Evolutionary conservation across 2,329 filamentous ascomycete species (phyloP).

Genomic region (Microcyclospora tardicrescens): DNA sequence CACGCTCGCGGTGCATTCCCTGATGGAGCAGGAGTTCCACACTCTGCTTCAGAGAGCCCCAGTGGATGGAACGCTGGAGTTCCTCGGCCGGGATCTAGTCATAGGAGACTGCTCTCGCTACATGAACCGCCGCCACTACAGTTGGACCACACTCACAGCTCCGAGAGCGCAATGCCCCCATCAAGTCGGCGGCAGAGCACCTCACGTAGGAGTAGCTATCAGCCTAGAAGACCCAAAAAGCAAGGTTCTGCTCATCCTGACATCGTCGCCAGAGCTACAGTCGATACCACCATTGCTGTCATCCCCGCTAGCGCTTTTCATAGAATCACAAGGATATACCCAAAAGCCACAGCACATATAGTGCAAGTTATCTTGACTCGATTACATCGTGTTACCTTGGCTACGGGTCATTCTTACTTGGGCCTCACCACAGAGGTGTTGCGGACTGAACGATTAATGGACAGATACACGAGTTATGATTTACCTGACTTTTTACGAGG

Average conservation of each 20-base stretch:
- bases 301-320: constrained; percentile 95
- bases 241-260: constrained; percentile 82
- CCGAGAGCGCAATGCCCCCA: neutral
- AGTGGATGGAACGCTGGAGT: constrained; percentile 9
- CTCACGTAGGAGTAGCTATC: constrained; percentile 7
- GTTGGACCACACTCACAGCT: constrained; percentile 14
- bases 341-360: constrained; percentile 91
- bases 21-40: constrained; percentile 13
- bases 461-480: constrained; percentile 81
- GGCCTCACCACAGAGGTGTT: constrained; percentile 85
- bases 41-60: constrained; percentile 15
- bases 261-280: constrained; percentile 87
- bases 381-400: constrained; percentile 84
- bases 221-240: constrained; percentile 21
- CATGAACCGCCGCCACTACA: constrained; percentile 18
- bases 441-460: constrained; percentile 85
- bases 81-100: constrained; percentile 15
- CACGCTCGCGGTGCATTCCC: constrained; percentile 11
- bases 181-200: constrained; percentile 12
- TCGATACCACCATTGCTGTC: constrained; percentile 95
- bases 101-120: constrained; percentile 10
- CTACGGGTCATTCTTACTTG: constrained; percentile 88
- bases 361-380: constrained; percentile 94
- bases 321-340: constrained; percentile 82
- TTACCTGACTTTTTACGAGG: constrained; percentile 83